Conservation (phyloP, 768 basidiomycete genomes). For the Lentinula boryana region DNA sequence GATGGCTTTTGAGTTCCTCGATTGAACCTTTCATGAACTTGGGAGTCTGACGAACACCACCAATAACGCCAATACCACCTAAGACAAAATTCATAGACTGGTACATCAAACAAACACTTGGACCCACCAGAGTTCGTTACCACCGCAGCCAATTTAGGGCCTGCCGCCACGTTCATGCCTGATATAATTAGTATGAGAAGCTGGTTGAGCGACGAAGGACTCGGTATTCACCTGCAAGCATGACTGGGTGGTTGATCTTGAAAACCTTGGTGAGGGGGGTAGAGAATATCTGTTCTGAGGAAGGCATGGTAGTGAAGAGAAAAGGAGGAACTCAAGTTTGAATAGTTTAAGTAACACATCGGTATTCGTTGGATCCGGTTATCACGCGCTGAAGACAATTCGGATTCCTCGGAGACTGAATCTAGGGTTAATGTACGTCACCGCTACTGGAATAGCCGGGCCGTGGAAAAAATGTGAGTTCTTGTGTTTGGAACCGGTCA, state of each 20-base stretch:
- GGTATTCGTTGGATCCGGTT: slow-evolving; percentile 2
- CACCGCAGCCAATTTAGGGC: slow-evolving; percentile 77
- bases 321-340: neutral
- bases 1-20: slow-evolving; percentile 64
- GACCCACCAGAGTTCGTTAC: slow-evolving; percentile 80
- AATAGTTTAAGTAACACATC: neutral
- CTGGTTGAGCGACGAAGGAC: neutral
- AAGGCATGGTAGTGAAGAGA: slow-evolving; percentile 50
- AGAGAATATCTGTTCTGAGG: slow-evolving; percentile 57
- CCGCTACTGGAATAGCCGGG: neutral
- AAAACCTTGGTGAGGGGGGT: slow-evolving; percentile 76
- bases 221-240: slow-evolving; percentile 56
- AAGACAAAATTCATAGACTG: neutral
- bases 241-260: slow-evolving; percentile 75
- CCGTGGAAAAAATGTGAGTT: neutral
- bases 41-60: slow-evolving; percentile 70
- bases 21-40: slow-evolving; percentile 63
- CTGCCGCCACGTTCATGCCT: slow-evolving; percentile 85
- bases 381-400: neutral
- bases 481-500: slow-evolving; percentile 4
- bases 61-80: slow-evolving; percentile 85
- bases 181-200: neutral
- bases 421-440: neutral
- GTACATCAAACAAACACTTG: neutral
- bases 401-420: neutral